A percentile compares a stretch with the other conserved stretches of the same genome.
These are phyloP conservation scores for Iodosphaeria phyllophila DNA, from an alignment of 2,329 filamentous ascomycete genomes.

Conservation along the genomic window DNA sequence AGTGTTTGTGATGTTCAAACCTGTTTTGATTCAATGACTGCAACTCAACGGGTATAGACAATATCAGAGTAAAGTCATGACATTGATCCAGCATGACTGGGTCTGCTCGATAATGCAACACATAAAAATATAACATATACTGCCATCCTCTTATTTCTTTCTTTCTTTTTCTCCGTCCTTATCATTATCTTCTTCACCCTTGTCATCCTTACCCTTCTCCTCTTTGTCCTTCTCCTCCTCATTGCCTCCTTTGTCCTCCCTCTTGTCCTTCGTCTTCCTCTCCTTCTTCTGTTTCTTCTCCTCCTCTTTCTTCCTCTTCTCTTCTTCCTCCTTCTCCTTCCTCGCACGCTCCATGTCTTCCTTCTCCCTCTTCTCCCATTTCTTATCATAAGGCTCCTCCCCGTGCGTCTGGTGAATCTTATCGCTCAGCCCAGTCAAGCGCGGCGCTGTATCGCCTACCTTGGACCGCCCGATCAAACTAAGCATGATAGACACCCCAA, in stretches of 20 bases:
- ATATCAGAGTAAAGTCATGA: neutral
- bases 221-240: conserved; percentile 7
- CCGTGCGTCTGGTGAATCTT: conserved; percentile 18
- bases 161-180: conserved; percentile 4
- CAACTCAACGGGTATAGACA: no score
- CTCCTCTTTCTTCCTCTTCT: conserved; percentile 14
- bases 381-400: conserved; percentile 15
- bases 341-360: conserved; percentile 20
- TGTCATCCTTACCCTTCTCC: conserved; percentile 3
- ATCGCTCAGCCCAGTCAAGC: conserved; percentile 18
- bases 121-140: neutral
- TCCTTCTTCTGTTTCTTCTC: conserved; percentile 6
- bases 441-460: conserved; percentile 28
- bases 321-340: conserved; percentile 14
- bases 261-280: conserved; percentile 14
- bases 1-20: neutral
- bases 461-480: conserved; percentile 70
- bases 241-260: conserved; percentile 14
- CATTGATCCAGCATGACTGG: neutral
- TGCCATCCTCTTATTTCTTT: conserved; percentile 4
- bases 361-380: conserved; percentile 27
- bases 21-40: neutral
- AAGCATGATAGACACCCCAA: conserved; percentile 64
- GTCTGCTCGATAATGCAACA: conserved; percentile 1
- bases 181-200: conserved; percentile 7